Evolutionary conservation across 345 rosid species (phyloP), one percentile per base, ranked within the genome.

Genomic region (Populus pruinosa): DNA sequence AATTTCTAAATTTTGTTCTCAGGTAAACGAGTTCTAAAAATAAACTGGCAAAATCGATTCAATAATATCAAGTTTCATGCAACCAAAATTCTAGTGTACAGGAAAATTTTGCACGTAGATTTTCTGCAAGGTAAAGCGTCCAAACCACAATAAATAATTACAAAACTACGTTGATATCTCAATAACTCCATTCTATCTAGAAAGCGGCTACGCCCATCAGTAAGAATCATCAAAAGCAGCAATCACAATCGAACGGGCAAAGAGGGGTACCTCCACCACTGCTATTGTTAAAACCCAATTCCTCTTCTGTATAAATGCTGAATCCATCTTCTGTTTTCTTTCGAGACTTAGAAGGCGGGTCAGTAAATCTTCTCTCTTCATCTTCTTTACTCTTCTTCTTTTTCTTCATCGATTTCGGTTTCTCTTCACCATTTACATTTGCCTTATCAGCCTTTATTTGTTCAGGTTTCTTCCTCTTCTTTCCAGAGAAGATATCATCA

Each of bases 241-340:
- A 92, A 41, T 87, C 79, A 83, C 98, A 92, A 73, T 93, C 94
- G 82, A 93, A 95, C 25, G 99, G 99, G 74, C 98, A 95, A 74
- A 90, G 93, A 5, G 77, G 85, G 6, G 97, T 89, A 61, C 68
- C 73, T 76, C 99, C 96, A 73, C 87, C 89, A 36, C 89, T 83
- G 20, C 85, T 53, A 21, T 77, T 89, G 50, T 71, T 84, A 36
- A 95, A 55, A 81, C 93, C 87, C 83, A 95, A 81, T 82, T 95
- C 99, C 44, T 87, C 94, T 84, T 89, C 94, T 0, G 91, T 83
- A 77, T 83, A 93, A 61, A 93, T 69, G 23, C 33, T 41, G 1
- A 93, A 66, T 33, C 98, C 98, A 16, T 90, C 97, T 9, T 23
- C 77, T 0, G 93, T 93, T 75, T 63, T 89, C 85, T 79, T 89